phyloP scores from a whole-genome alignment of 306 rosid genomes.

The Quillaja saponaria region DNA sequence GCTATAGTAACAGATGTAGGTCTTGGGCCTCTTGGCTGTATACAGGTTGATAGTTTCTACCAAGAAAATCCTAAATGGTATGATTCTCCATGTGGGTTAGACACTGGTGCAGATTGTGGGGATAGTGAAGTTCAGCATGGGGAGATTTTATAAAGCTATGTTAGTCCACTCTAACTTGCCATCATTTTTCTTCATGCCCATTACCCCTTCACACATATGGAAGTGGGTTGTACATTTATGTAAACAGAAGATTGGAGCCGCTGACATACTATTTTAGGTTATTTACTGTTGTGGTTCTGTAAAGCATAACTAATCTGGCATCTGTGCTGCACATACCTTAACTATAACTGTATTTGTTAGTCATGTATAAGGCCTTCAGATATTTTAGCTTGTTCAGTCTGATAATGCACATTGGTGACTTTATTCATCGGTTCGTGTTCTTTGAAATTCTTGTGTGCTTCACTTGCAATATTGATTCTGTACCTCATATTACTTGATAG shows the following conservation, averaged over 20 bases:
- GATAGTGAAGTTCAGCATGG: slow-evolving; percentile 84
- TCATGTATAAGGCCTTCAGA: slow-evolving; percentile 44
- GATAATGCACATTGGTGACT: slow-evolving; percentile 41
- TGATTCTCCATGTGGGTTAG: slow-evolving; percentile 97
- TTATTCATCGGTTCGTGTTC: slow-evolving; percentile 24
- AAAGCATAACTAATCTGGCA: slow-evolving; percentile 49
- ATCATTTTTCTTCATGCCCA: slow-evolving; percentile 42
- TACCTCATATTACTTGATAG: slow-evolving; percentile 24
- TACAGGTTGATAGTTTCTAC: slow-evolving; percentile 95
- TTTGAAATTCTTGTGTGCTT: slow-evolving; percentile 37
- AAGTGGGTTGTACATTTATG: slow-evolving; percentile 86
- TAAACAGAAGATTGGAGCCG: slow-evolving; percentile 79
- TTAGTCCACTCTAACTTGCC: slow-evolving; percentile 54
- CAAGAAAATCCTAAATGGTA: slow-evolving; percentile 93
- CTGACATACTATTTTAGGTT: slow-evolving; percentile 54
- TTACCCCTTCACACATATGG: slow-evolving; percentile 56
- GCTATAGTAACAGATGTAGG: slow-evolving; percentile 81
- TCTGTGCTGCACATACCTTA: slow-evolving; percentile 55
- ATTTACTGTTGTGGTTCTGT: slow-evolving; percentile 68
- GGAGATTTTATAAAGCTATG: slow-evolving; percentile 65
- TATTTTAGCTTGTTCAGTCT: slow-evolving; percentile 39
- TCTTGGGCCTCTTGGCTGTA: slow-evolving; percentile 86
- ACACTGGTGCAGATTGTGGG: slow-evolving; percentile 82
- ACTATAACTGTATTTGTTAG: slow-evolving; percentile 44
- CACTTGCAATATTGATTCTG: slow-evolving; percentile 32